Percentiles rank a stretch among this genome's conserved stretches.
These are phyloP conservation scores for Zopfochytrium polystomum DNA, from an alignment of 371 early-diverging fungal species.

Conservation along the genomic window DNA sequence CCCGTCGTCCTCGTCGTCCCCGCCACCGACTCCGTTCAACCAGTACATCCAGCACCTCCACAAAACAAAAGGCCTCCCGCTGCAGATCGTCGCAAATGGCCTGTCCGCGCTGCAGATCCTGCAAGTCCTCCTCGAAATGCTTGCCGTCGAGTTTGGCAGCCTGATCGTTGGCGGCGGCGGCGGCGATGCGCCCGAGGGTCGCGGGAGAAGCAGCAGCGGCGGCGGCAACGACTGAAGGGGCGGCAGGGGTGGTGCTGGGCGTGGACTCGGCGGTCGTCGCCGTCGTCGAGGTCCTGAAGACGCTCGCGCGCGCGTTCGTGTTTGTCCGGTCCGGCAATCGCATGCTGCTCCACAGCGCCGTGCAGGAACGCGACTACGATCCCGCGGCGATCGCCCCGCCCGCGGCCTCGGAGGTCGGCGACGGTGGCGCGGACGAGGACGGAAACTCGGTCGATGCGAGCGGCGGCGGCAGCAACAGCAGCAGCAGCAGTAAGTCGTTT, in stretches of 20 bases:
- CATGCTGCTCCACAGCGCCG: constrained; percentile 34
- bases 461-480: too few species aligned
- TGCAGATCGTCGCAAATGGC: constrained; percentile 42
- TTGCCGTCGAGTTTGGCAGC: constrained; percentile 68
- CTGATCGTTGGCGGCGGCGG: too few species aligned
- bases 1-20: too few species aligned
- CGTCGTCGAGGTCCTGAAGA: constrained; percentile 20
- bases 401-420: not conserved
- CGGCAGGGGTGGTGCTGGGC: too few species aligned
- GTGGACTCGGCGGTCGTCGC: too few species aligned
- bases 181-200: not conserved
- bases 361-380: constrained; percentile 48
- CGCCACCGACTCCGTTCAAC: constrained; percentile 63
- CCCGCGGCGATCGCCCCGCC: constrained; percentile 25
- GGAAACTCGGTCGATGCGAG: constrained; percentile 20
- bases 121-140: constrained; percentile 85
- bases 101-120: constrained; percentile 72
- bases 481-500: too few species aligned
- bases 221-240: too few species aligned
- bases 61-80: constrained; percentile 38
- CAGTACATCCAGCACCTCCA: constrained; percentile 71
- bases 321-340: constrained; percentile 29
- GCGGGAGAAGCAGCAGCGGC: constrained; percentile 43
- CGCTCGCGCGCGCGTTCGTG: constrained; percentile 29
- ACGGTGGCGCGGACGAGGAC: constrained; percentile 31